These are phyloP conservation scores for Lagenaria siceraria DNA, from an alignment of 306 rosid genomes.

Conservation along the genomic window DNA sequence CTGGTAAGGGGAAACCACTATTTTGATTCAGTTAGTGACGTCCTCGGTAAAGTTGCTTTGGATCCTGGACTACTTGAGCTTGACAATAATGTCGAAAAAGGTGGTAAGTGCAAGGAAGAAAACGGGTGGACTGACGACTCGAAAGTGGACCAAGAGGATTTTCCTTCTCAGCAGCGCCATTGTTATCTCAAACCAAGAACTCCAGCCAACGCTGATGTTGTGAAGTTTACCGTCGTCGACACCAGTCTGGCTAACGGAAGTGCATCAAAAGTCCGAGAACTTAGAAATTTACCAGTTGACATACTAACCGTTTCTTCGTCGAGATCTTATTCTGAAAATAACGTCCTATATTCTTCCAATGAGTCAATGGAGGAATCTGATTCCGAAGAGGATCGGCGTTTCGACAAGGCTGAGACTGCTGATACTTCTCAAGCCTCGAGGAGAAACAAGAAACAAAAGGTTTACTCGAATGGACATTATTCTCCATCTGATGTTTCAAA, in stretches of 20 bases:
- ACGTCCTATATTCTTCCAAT: background rate
- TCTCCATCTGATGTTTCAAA: background rate
- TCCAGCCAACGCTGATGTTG: slow-evolving; percentile 29
- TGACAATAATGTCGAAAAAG: slow-evolving; percentile 40
- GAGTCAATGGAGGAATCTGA: slow-evolving; percentile 21
- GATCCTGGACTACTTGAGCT: slow-evolving; percentile 77
- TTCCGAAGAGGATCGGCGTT: slow-evolving; percentile 11
- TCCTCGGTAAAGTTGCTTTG: slow-evolving; percentile 63
- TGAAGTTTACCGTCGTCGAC: slow-evolving; percentile 80
- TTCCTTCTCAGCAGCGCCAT: slow-evolving; percentile 53
- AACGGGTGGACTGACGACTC: background rate
- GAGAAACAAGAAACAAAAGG: background rate
- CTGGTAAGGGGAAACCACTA: slow-evolving; percentile 66
- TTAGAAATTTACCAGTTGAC: slow-evolving; percentile 52
- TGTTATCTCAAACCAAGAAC: slow-evolving; percentile 85
- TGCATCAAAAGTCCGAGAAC: slow-evolving; percentile 39
- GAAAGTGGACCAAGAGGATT: slow-evolving; percentile 10
- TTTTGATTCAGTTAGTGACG: slow-evolving; percentile 72
- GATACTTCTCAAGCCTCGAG: background rate
- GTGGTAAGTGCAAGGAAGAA: slow-evolving; percentile 30
- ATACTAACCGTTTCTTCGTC: slow-evolving; percentile 15
- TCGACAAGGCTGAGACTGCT: background rate
- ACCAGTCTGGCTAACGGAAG: slow-evolving; percentile 53
- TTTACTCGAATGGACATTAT: background rate
- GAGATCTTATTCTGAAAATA: slow-evolving; percentile 28